A percentile compares a stretch with the other conserved stretches of the same genome.
Evolutionary conservation across 305 asterid species (phyloP).

Genomic region (Solanum aculeatissimum): DNA sequence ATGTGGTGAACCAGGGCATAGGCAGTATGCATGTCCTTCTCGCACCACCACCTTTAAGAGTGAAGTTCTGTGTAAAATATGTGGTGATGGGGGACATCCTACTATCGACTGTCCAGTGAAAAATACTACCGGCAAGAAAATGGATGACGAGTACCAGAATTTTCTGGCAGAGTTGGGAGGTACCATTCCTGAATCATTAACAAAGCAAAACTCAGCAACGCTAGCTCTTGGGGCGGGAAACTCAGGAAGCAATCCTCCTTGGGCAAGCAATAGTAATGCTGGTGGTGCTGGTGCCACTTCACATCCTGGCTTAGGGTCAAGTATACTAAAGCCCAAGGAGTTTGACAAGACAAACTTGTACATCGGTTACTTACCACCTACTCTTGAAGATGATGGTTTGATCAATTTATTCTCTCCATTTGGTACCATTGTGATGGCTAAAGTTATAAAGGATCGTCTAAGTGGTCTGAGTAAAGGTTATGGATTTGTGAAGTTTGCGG

Average conservation of each 20-base stretch:
- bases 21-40: conserved; percentile 94
- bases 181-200: conserved; percentile 56
- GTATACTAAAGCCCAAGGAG: conserved; percentile 62
- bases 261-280: conserved; percentile 43
- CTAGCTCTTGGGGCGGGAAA: conserved; percentile 64
- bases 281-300: conserved; percentile 18
- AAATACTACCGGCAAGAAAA: conserved; percentile 90
- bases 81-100: conserved; percentile 99
- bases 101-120: conserved; percentile 92
- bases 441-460: conserved; percentile 80
- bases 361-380: conserved; percentile 87
- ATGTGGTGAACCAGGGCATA: conserved; percentile 95
- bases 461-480: conserved; percentile 82
- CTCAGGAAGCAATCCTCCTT: conserved; percentile 67
- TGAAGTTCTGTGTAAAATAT: conserved; percentile 81
- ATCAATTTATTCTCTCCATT: conserved; percentile 68
- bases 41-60: conserved; percentile 80
- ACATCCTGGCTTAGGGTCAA: conserved; percentile 48
- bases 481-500: conserved; percentile 90
- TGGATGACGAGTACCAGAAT: conserved; percentile 96
- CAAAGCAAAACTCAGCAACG: conserved; percentile 35
- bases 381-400: conserved; percentile 76
- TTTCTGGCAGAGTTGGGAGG: conserved; percentile 95
- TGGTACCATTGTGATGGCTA: conserved; percentile 96
- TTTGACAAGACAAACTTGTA: conserved; percentile 78